phyloP scores from a whole-genome alignment of 108 stramenopile species.

The Mediolabrus comicus region DNA sequence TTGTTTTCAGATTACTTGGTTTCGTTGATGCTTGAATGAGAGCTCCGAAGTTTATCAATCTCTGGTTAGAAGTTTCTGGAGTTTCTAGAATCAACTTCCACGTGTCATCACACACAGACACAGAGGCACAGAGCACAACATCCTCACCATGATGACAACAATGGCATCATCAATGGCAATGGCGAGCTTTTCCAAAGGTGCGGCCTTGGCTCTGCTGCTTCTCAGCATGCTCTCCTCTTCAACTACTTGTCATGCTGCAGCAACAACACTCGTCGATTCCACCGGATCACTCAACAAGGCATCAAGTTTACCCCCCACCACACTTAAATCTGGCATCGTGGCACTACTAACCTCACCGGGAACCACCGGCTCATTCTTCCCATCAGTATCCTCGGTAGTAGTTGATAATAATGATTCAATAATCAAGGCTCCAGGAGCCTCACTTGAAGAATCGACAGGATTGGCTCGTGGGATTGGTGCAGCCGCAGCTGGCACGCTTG shows the following conservation, averaged over 20 bases:
- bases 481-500: constrained; percentile 53
- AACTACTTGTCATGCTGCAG: not conserved
- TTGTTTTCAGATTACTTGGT: too few relatives aligned
- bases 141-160: too few relatives aligned
- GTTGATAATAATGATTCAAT: constrained; percentile 7
- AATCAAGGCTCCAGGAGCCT: constrained; percentile 56
- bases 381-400: not conserved
- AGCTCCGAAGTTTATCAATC: too few relatives aligned
- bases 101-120: too few relatives aligned
- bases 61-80: too few relatives aligned
- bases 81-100: too few relatives aligned
- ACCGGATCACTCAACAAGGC: constrained; percentile 51
- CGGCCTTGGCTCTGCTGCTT: not conserved
- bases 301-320: constrained; percentile 28
- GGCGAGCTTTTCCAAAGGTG: not conserved
- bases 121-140: too few relatives aligned
- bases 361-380: constrained; percentile 39
- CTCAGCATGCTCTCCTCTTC: not conserved
- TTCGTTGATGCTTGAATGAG: too few relatives aligned
- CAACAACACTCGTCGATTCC: constrained; percentile 55
- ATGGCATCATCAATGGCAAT: not conserved
- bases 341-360: constrained; percentile 68
- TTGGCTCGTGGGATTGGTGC: constrained; percentile 46
- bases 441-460: constrained; percentile 48
- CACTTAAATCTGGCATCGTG: constrained; percentile 51